Percentiles rank a stretch among this genome's conserved stretches.
Evolutionary conservation across 768 basidiomycete genomes (phyloP).

Genomic region (Tylopilus felleus): DNA sequence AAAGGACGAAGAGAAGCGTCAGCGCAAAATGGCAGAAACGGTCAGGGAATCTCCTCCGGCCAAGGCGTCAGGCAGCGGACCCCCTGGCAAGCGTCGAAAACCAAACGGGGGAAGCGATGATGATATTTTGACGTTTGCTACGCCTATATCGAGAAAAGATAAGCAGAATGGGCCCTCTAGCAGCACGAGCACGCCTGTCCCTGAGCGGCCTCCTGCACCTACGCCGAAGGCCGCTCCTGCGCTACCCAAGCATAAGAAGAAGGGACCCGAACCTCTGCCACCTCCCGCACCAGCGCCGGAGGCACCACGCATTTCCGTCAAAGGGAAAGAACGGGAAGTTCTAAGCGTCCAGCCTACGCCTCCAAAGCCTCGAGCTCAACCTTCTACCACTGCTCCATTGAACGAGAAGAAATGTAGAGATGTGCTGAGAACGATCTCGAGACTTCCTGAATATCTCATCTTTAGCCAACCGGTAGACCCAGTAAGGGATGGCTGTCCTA

Average conservation of each 20-base stretch:
- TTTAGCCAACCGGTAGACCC: slow-evolving; percentile 87
- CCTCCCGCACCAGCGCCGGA: slow-evolving; percentile 19
- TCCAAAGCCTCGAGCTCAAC: slow-evolving; percentile 38
- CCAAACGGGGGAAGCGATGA: slow-evolving; percentile 45
- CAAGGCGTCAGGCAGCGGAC: slow-evolving; percentile 37
- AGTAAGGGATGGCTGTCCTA: slow-evolving; percentile 79
- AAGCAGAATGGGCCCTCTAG: slow-evolving; percentile 32
- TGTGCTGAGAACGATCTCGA: slow-evolving; percentile 56
- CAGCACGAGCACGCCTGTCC: slow-evolving; percentile 41
- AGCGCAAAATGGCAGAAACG: slow-evolving; percentile 40
- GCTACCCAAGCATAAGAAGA: slow-evolving; percentile 43
- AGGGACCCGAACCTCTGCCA: slow-evolving; percentile 29
- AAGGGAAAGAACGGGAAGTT: slow-evolving; percentile 75
- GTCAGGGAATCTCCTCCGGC: slow-evolving; percentile 36
- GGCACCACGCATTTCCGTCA: slow-evolving; percentile 44
- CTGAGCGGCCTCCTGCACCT: slow-evolving; percentile 31
- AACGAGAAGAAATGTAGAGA: slow-evolving; percentile 85
- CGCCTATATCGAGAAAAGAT: slow-evolving; percentile 56
- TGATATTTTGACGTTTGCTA: slow-evolving; percentile 59
- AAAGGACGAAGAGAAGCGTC: slow-evolving; percentile 52
- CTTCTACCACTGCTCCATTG: slow-evolving; percentile 45
- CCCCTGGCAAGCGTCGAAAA: slow-evolving; percentile 59
- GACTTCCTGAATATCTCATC: slow-evolving; percentile 63
- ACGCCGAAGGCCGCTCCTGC: slow-evolving; percentile 24
- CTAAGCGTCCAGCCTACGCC: slow-evolving; percentile 32